Evolutionary conservation across 768 basidiomycete species (phyloP).

Genomic region (Neoboletus brunneissimus): DNA sequence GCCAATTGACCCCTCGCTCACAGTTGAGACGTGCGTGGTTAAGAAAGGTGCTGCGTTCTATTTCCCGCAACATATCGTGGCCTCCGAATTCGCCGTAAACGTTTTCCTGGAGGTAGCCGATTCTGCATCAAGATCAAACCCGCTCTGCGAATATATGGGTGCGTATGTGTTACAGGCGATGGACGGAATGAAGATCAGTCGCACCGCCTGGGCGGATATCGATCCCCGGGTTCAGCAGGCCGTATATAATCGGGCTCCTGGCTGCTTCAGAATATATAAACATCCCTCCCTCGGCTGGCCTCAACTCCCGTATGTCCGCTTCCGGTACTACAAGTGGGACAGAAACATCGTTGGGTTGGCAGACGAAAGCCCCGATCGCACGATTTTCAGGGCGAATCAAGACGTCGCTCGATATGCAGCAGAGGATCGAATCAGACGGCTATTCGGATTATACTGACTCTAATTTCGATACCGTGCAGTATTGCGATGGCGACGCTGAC

Average conservation of each 20-base stretch:
- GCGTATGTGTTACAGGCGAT: constrained; percentile 18
- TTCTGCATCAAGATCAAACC: neutral
- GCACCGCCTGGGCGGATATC: constrained; percentile 5
- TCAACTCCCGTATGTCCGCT: constrained; percentile 4
- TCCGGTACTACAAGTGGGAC: constrained; percentile 25
- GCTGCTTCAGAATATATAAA: neutral
- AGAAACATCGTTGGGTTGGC: constrained; percentile 11
- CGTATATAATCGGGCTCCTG: constrained; percentile 2
- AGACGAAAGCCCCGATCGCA: neutral
- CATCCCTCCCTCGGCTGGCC: neutral
- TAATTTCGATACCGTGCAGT: neutral
- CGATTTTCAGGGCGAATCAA: neutral
- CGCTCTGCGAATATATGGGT: constrained; percentile 23
- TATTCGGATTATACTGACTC: neutral
- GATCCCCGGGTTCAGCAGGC: constrained; percentile 1
- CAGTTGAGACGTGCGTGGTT: neutral
- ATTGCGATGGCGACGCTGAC: neutral
- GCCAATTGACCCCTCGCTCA: neutral
- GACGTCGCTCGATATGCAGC: too few species aligned
- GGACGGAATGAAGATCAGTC: neutral
- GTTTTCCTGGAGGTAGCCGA: constrained; percentile 17
- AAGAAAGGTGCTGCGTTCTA: constrained; percentile 9
- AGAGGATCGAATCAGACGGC: neutral
- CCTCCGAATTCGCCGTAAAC: constrained; percentile 25
- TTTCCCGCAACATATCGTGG: constrained; percentile 13